Evolutionary conservation across 257 asterid genomes (phyloP), one percentile per base, ranked within the genome.

Genomic region (Solanum dulcamara): DNA sequence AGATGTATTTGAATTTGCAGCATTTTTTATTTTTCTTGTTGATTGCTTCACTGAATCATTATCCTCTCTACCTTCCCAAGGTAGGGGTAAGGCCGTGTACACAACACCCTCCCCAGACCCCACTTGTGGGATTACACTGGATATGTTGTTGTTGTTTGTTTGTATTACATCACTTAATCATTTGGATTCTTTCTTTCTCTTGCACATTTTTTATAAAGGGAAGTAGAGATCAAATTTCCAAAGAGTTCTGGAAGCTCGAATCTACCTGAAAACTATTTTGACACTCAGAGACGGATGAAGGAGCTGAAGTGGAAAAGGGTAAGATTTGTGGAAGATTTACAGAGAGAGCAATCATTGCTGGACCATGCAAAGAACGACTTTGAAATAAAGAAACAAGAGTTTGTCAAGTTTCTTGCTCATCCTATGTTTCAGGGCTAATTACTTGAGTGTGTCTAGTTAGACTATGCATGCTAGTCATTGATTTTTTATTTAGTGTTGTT

Each of bases 301-400:
- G 93, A 91, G 89, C 85, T 79, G 13, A 88, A 83, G 81, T 94
- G 98, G 98, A 90, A 90, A 90, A 94, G 89, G 89, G 94, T 87
- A 11, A 91, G 97, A 81, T 38, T 89, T 33, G 0, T 35, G 84
- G 97, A 94, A 77, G 98, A 94, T 86, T 64, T 93, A 87, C 88
- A 88, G 86, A 90, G 96, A 89, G 98, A 92, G 83, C 91, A 93
- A 85, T 77, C 75, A 20, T 81, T 90, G 35, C 88, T 95, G 88
- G 90, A 86, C 72, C 91, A 59, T 28, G 89, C 85, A 17, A 95
- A 62, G 88, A 59, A 50, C 91, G 90, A 55, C 81, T 95, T 87
- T 84, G 97, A 93, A 87, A 83, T 81, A 12, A 93, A 90, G 90
- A 96, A 94, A 90, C 89, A 84, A 75, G 97, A 93, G 81, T 92